These are phyloP conservation scores for Penicillium sp. DNA, from an alignment of 2,329 filamentous ascomycete genomes.

Conservation along the genomic window DNA sequence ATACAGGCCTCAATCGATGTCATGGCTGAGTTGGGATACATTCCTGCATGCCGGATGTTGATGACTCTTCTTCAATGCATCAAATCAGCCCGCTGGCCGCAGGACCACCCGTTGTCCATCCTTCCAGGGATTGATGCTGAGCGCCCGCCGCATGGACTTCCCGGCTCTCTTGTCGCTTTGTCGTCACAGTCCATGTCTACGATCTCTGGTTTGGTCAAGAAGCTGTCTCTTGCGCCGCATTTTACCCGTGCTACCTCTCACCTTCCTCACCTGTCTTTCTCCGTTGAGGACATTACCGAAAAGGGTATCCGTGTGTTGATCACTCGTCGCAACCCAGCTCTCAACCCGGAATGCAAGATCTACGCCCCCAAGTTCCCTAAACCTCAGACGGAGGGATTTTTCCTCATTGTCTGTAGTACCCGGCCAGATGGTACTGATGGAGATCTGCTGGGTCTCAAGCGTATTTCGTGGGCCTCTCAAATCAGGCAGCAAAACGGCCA, in stretches of 20 bases:
- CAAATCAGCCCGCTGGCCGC: slow-evolving; percentile 87
- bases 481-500: slow-evolving; percentile 20
- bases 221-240: slow-evolving; percentile 28
- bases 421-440: slow-evolving; percentile 49
- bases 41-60: slow-evolving; percentile 73
- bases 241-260: slow-evolving; percentile 56
- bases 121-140: slow-evolving; percentile 60
- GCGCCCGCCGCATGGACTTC: slow-evolving; percentile 23
- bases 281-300: slow-evolving; percentile 56
- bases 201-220: slow-evolving; percentile 25
- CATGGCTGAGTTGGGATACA: slow-evolving; percentile 77
- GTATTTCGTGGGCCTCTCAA: slow-evolving; percentile 63
- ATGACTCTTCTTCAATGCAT: slow-evolving; percentile 82
- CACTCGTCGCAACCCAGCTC: slow-evolving; percentile 59
- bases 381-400: slow-evolving; percentile 89
- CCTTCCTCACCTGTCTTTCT: slow-evolving; percentile 64
- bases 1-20: slow-evolving; percentile 93
- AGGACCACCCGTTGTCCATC: slow-evolving; percentile 70
- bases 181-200: slow-evolving; percentile 25
- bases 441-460: slow-evolving; percentile 79
- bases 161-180: slow-evolving; percentile 29
- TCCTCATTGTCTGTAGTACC: slow-evolving; percentile 62
- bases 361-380: slow-evolving; percentile 90
- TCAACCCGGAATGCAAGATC: slow-evolving; percentile 64
- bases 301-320: slow-evolving; percentile 54